A percentile compares a stretch with the other conserved stretches of the same genome.
phyloP scores from a whole-genome alignment of 2,329 filamentous ascomycete species.

The Colletotrichum sp. region DNA sequence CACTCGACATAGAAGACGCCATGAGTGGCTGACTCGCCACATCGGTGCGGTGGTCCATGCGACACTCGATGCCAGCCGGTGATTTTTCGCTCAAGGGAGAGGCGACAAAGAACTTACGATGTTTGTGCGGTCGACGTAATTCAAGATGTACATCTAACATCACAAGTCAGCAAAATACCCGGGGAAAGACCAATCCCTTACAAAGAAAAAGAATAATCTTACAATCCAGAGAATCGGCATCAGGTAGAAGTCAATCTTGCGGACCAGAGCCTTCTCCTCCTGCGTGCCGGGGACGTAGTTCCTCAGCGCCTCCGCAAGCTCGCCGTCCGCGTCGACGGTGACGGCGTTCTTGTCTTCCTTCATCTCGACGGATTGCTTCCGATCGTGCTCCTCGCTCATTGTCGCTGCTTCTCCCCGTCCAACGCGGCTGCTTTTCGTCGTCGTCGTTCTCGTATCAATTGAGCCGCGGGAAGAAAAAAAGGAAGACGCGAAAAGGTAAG shows the following conservation, averaged over 20 bases:
- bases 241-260: constrained; percentile 22
- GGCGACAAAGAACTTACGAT: constrained; percentile 27
- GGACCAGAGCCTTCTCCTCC: constrained; percentile 25
- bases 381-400: neutral
- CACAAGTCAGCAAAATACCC: neutral
- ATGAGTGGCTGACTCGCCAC: neutral
- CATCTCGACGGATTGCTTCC: constrained; percentile 19
- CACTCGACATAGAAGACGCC: accelerated
- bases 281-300: constrained; percentile 29
- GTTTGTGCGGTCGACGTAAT: constrained; percentile 32
- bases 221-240: neutral
- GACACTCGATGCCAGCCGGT: neutral
- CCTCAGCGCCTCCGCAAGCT: constrained; percentile 28
- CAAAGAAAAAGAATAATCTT: neutral
- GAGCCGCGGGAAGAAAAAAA: neutral
- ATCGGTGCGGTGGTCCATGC: neutral
- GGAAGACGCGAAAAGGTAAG: neutral
- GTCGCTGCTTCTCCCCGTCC: neutral
- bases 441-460: neutral
- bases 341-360: constrained; percentile 19
- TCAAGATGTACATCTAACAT: constrained; percentile 27
- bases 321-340: constrained; percentile 18
- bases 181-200: neutral
- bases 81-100: neutral
- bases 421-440: neutral